Base-by-base conservation (phyloP, 306 rosid genomes). In the Calophaca sinica region DNA sequence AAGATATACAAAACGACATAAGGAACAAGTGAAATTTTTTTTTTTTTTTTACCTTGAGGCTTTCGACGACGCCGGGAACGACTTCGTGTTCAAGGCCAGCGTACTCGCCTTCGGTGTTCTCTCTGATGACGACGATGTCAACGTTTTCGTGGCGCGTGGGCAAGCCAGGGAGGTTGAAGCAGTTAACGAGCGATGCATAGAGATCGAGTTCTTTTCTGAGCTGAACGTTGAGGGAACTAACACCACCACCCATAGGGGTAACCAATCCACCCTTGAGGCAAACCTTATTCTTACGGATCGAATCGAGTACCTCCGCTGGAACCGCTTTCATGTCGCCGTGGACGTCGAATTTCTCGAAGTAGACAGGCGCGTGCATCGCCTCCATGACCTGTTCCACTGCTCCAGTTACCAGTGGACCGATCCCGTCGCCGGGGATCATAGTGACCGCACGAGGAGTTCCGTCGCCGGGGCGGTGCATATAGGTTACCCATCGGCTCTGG, bases 401-500 rank as follows among this genome's bases (percentile, higher is more conserved):
- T 5, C 84, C 86, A 5, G 98, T 92, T 0, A 92, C 98, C 59
- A 88, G 49, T 0, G 98, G 96, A 0, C 96, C 98, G 65, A 90
- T 87, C 14, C 97, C 96, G 36, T 92, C 96, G 5, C 97, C 96
- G 4, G 92, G 97, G 15, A 92, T 92, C 31, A 92, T 79, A 7
- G 97, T 90, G 1, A 92, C 94, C 2, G 87, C 66, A 1, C 97
- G 90, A 0, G 97, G 92, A 4, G 96, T 2, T 10, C 96, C 97
- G 42, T 90, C 97, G 0, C 97, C 97, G 10, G 97, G 96, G 7
- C 94, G 93, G 67, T 93, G 97, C 96, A 90, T 92, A 80, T 92
- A 88, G 48, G 97, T 92, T 12, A 92, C 88, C 39, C 84, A 85
- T 57, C 97, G 96, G 46, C 66, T 54, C 6, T 60, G 86, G 58